A percentile compares a stretch with the other conserved stretches of the same genome.
Conservation (phyloP, 2,329 filamentous ascomycete species). For the Sporothrix protearum region DNA sequence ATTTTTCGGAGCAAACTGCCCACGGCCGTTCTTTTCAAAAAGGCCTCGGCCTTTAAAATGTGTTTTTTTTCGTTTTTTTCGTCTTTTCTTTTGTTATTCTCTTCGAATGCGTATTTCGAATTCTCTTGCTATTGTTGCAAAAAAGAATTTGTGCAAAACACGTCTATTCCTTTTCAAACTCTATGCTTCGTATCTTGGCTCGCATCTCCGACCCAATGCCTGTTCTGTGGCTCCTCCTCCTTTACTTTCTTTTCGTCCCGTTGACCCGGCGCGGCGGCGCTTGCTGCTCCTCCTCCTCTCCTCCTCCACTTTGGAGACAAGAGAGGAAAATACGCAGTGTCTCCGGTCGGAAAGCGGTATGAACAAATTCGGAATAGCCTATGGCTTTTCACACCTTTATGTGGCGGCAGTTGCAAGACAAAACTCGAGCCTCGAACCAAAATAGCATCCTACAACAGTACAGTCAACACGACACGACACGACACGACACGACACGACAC, state of each 20-base stretch:
- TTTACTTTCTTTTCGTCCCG: background rate
- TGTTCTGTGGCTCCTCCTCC: background rate
- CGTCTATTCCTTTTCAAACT: too few relatives aligned
- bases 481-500: background rate
- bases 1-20: too few relatives aligned
- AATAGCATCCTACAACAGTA: background rate
- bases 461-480: background rate
- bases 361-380: background rate
- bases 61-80: too few relatives aligned
- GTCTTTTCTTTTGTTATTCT: too few relatives aligned
- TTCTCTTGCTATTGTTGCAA: too few relatives aligned
- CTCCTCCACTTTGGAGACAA: background rate
- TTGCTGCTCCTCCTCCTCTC: background rate
- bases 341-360: background rate
- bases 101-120: too few relatives aligned
- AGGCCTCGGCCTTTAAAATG: too few relatives aligned
- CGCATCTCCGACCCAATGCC: background rate
- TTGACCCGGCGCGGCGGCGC: constrained; percentile 6
- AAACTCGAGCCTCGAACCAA: background rate
- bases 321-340: background rate
- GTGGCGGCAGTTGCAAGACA: background rate
- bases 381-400: background rate
- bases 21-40: too few relatives aligned
- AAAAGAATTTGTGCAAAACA: too few relatives aligned
- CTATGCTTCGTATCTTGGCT: too few relatives aligned